Evolutionary conservation across 345 rosid species (phyloP).

Genomic region (Dipteronia dyeriana): DNA sequence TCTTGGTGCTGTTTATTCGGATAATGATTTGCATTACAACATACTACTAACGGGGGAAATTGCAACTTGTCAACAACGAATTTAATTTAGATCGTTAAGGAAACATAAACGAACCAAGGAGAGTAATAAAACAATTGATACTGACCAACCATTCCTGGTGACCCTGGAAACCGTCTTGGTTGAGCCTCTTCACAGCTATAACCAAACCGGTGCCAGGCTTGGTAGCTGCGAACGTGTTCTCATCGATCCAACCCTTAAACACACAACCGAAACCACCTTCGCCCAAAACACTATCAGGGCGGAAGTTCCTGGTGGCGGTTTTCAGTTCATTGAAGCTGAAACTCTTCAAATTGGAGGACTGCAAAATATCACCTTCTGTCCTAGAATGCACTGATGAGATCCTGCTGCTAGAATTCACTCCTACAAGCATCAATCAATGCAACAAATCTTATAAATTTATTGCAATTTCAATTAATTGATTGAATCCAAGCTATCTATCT

Average conservation of each 20-base stretch:
- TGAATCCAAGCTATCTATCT: not conserved
- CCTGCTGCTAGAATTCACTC: conserved; percentile 33
- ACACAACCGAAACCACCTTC: conserved; percentile 98
- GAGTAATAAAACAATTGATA: conserved; percentile 13
- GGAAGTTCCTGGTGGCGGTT: conserved; percentile 84
- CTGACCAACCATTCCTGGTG: conserved; percentile 98
- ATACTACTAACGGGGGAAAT: not conserved
- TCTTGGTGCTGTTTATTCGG: not conserved
- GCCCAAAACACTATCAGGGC: conserved; percentile 91
- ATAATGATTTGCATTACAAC: not conserved
- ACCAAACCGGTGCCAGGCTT: conserved; percentile 81
- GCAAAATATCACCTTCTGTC: conserved; percentile 81
- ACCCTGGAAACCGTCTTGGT: conserved; percentile 88
- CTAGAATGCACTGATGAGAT: conserved; percentile 53
- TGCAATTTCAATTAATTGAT: not conserved
- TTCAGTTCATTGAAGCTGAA: conserved; percentile 71
- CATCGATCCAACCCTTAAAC: conserved; percentile 94
- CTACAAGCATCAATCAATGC: conserved; percentile 23
- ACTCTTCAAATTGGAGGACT: conserved; percentile 62
- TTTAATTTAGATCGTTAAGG: not conserved
- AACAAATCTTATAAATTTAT: conserved; percentile 8
- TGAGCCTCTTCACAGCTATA: conserved; percentile 90
- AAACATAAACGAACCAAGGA: not conserved
- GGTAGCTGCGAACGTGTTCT: conserved; percentile 60
- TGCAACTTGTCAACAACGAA: not conserved